Evolutionary conservation across 176 grass and related monocot genomes (phyloP), one percentile per base, ranked within the genome.

Genomic region (Lolium rigidum): DNA sequence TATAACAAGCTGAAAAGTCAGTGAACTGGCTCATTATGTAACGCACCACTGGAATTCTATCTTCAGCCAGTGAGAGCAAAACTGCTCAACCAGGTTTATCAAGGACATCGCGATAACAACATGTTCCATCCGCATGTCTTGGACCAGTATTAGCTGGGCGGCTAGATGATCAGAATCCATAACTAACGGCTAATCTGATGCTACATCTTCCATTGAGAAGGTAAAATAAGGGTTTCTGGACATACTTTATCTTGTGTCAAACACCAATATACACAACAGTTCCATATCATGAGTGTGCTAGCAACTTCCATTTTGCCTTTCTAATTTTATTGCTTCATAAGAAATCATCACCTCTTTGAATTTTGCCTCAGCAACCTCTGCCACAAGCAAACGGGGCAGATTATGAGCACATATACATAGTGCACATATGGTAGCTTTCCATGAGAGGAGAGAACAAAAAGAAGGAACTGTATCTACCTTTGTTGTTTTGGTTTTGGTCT

Each of bases 261-360:
- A 77, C 8, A 5, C 3, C 77, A 21, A 81, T 76, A 81, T 76
- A 84, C 65, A 79, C 39, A 76, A 44, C 2, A 58, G 9, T 3
- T 9, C 17, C 25, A 17, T 55, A 46, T 7, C 28, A 2, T 25
- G 13, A 57, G 49, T 9, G 20, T 26, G 54, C 49, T 94, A 97
- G 51, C 92, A 91, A 48, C 77, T 84, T 91, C 76, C 74, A 31
- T 46, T 85, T 70, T 79, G 76, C 62, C 95, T 78, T 89, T 92
- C 90, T 67, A 67, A 78, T 88, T 97, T 90, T 87, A 97, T 94
- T 91, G 95, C 92, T 83, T 97, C 90, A 2, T 92, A 97, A 10
- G 92, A 94, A 81, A 75, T 35, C 92, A 97, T 92, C 17, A 94
- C 90, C 85, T 94, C 90, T 87, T 94, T 97, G 82, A 97, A 97